A percentile compares a stretch with the other conserved stretches of the same genome.
phyloP scores from a whole-genome alignment of 805 yeast species.

The Ogataea henricii region DNA sequence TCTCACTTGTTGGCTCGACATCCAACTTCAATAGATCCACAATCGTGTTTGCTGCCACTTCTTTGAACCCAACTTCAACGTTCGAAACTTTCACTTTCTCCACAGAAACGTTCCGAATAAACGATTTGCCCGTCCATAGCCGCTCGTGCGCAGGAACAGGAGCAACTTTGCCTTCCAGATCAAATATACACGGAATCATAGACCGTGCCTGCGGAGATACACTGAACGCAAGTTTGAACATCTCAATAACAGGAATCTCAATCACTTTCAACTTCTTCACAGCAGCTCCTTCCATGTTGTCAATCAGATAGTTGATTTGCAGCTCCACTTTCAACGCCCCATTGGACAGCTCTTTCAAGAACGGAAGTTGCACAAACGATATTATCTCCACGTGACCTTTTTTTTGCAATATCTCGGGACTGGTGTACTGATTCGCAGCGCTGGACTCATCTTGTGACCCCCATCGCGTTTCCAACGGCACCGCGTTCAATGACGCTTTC shows the following conservation, averaged over 20 bases:
- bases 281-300: conserved; percentile 32
- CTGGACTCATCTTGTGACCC: conserved; percentile 11
- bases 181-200: conserved; percentile 31
- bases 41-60: conserved; percentile 11
- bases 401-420: conserved; percentile 13
- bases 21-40: conserved; percentile 8
- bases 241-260: conserved; percentile 31
- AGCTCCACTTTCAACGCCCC: conserved; percentile 21
- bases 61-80: conserved; percentile 17
- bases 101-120: conserved; percentile 33
- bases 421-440: conserved; percentile 10
- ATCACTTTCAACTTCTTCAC: conserved; percentile 28
- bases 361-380: conserved; percentile 24
- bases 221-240: conserved; percentile 33
- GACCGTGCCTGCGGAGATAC: conserved; percentile 36
- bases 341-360: conserved; percentile 16
- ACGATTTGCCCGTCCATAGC: conserved; percentile 36
- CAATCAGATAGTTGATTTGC: conserved; percentile 29
- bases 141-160: conserved; percentile 36
- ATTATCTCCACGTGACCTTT: conserved; percentile 4
- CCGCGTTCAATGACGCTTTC: conserved; percentile 13
- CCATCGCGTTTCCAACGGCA: conserved; percentile 24
- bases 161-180: conserved; percentile 17
- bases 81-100: conserved; percentile 39
- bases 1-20: background rate